Evolutionary conservation across 345 rosid genomes (phyloP), one percentile per base, ranked within the genome.

Genomic region (Rhizophora apiculata): DNA sequence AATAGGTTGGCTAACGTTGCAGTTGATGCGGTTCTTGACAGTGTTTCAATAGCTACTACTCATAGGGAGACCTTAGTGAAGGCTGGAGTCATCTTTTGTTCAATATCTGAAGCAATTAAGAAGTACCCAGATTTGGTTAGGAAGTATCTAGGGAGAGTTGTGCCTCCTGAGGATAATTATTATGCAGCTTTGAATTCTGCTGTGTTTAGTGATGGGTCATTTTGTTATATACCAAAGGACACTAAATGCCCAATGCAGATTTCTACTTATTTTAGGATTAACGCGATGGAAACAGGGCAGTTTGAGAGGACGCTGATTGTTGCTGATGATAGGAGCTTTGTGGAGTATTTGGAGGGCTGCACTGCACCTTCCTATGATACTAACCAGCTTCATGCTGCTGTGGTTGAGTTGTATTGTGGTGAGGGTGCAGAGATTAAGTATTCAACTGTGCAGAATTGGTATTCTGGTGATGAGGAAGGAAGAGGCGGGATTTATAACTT

Each of bases 271-370:
- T 95, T 95, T 46, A 76, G 97, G 72, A 95, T 95, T 36, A 95
- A 92, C 22, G 96, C 93, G 0, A 64, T 85, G 90, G 99, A 89
- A 73, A 95, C 97, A 3, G 99, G 99, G 46, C 99, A 95, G 77
- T 95, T 92, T 6, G 98, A 94, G 87, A 89, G 99, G 88, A 92
- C 99, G 18, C 74, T 95, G 85, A 92, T 95, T 32, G 96, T 95
- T 75, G 99, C 97, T 0, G 97, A 92, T 8, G 99, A 88, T 66
- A 80, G 87, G 69, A 89, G 97, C 63, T 92, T 84, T 52, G 96
- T 94, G 76, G 98, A 94, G 85, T 94, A 94, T 75, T 70, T 91
- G 73, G 98, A 94, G 77, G 98, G 98, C 20, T 93, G 98, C 51
- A 93, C 98, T 0, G 98, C 97, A 8, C 96, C 97, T 64, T 88